These are phyloP conservation scores for Microascus cirrosus DNA, from an alignment of 2,329 filamentous ascomycete genomes.

Conservation along the genomic window DNA sequence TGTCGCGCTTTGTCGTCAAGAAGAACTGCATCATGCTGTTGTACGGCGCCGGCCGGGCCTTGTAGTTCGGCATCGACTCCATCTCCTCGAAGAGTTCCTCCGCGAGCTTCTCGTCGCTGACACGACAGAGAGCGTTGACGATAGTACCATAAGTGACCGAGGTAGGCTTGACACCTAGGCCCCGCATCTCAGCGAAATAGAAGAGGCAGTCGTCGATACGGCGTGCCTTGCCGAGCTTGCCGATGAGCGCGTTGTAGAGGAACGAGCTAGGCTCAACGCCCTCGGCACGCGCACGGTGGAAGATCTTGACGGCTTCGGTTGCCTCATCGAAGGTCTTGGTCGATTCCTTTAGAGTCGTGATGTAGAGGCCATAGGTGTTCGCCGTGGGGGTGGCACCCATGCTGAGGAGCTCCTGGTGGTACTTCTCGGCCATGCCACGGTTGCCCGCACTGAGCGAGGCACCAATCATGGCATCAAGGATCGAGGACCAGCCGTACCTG, in stretches of 20 bases:
- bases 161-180: constrained; percentile 82
- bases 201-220: constrained; percentile 97
- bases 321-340: constrained; percentile 97
- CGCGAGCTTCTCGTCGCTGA: constrained; percentile 94
- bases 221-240: constrained; percentile 94
- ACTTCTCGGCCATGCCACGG: constrained; percentile 70
- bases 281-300: constrained; percentile 84
- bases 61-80: constrained; percentile 98
- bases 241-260: constrained; percentile 95
- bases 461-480: constrained; percentile 92
- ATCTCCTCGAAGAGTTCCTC: constrained; percentile 98
- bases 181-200: constrained; percentile 97
- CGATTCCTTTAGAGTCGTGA: constrained; percentile 96
- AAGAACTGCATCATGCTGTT: constrained; percentile 99
- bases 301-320: constrained; percentile 93
- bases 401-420: constrained; percentile 80
- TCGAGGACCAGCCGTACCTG: constrained; percentile 91
- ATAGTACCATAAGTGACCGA: constrained; percentile 98
- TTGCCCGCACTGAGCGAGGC: constrained; percentile 78
- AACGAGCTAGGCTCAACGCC: constrained; percentile 95
- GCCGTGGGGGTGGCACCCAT: constrained; percentile 89
- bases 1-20: constrained; percentile 92
- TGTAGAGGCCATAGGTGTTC: constrained; percentile 97
- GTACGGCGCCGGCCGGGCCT: constrained; percentile 91
- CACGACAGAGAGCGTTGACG: constrained; percentile 92